A percentile compares a stretch with the other conserved stretches of the same genome.
Evolutionary conservation across 768 basidiomycete species (phyloP).

Genomic region (Pilatotrama ljubarskyi): DNA sequence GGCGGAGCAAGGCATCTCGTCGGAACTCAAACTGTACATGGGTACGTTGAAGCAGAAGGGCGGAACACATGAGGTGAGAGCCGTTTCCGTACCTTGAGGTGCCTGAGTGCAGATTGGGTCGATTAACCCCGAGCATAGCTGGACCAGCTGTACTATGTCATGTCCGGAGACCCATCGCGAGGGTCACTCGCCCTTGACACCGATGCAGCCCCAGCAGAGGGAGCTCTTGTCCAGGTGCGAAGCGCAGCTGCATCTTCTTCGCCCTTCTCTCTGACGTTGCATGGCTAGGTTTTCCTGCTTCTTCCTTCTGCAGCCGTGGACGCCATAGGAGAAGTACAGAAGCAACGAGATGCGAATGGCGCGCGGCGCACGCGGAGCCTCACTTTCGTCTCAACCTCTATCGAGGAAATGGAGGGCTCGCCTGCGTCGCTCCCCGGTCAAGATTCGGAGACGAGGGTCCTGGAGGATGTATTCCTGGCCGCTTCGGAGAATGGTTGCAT

Average conservation of each 20-base stretch:
- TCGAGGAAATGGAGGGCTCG: neutral
- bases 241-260: neutral
- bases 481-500: constrained; percentile 25
- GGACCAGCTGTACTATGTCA: constrained; percentile 54
- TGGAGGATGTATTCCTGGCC: constrained; percentile 20
- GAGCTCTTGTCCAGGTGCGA: constrained; percentile 53
- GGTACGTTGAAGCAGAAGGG: constrained; percentile 37
- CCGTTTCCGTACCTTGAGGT: neutral
- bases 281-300: constrained; percentile 15
- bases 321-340: constrained; percentile 2
- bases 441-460: neutral
- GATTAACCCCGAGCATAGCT: constrained; percentile 34
- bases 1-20: constrained; percentile 30
- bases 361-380: constrained; percentile 1
- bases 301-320: neutral
- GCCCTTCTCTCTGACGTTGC: neutral
- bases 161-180: constrained; percentile 70
- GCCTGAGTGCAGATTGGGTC: no score
- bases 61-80: constrained; percentile 19
- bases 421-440: neutral
- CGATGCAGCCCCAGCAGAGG: constrained; percentile 48
- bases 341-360: neutral
- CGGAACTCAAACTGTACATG: constrained; percentile 61
- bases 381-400: constrained; percentile 13
- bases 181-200: constrained; percentile 65